Base-by-base conservation (phyloP, 1,139 yeast species). In the Torulaspora pretoriensis region DNA sequence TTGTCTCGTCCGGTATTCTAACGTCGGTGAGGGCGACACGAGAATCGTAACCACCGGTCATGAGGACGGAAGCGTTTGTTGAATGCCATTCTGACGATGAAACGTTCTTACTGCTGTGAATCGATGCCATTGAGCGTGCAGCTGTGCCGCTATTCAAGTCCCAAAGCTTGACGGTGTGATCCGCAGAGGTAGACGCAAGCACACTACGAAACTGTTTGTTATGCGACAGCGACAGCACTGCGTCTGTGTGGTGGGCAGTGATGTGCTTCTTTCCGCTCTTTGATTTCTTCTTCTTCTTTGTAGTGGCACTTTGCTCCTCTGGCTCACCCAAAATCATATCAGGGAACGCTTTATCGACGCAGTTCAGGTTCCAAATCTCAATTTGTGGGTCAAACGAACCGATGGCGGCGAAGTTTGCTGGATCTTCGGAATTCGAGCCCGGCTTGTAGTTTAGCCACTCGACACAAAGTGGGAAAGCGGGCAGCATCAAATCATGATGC, bases 301-400 rank as follows among this genome's bases (percentile, higher is more conserved):
- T 67, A 6, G 73, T 65, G 35, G 70, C 60, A 8, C 79, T 72
- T 53, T 73, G 75, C 33, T 73, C 73, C 36, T 72, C 74, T 25
- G 82, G 80, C 62, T 86, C 95, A 40, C 98, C 98, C 50, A 92
- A 74, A 48, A 94, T 88, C 57, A 86, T 74, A 61, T 89, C 96
- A 13, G 99, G 99, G 75, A 87, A 92, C 23, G 96, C 94, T 60
- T 88, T 87, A 61, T 94, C 97, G 35, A 90, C 75, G 52, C 83
- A 82, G 66, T 92, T 98, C 59, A 92, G 73, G 68, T 92, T 88
- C 98, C 98, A 94, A 50, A 92, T 75, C 68, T 92, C 99, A 65
- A 92, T 92, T 62, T 86, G 95, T 31, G 98, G 98, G 59, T 92
- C 98, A 65, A 92, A 90, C 1, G 98, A 87, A 63, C 98, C 97